These are phyloP conservation scores for Ramaria rubella DNA, from an alignment of 768 basidiomycete species.

Conservation along the genomic window DNA sequence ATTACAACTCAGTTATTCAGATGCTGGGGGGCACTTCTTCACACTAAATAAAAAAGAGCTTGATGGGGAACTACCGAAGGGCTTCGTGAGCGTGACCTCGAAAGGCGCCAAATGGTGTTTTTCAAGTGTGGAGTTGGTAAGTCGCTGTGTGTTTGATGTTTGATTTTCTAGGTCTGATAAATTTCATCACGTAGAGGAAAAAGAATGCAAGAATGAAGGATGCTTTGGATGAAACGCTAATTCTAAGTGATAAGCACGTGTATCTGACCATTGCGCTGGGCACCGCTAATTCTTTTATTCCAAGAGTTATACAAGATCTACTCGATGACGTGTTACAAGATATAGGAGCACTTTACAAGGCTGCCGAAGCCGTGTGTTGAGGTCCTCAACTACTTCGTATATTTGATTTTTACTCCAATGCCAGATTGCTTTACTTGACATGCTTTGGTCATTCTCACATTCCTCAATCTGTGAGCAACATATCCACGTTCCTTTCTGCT, in stretches of 20 bases:
- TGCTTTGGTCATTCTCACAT: slow-evolving; percentile 86
- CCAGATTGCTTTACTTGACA: slow-evolving; percentile 82
- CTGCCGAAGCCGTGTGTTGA: slow-evolving; percentile 72
- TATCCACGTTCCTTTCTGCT: neutral
- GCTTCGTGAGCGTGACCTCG: slow-evolving; percentile 60
- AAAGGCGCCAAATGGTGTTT: slow-evolving; percentile 71
- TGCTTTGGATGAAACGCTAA: slow-evolving; percentile 81
- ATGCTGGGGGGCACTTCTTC: slow-evolving; percentile 64
- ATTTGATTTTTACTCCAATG: neutral
- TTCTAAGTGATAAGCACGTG: slow-evolving; percentile 72
- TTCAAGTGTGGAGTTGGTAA: slow-evolving; percentile 75
- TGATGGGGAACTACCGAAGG: slow-evolving; percentile 49
- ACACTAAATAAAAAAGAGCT: slow-evolving; percentile 60
- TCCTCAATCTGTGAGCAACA: slow-evolving; percentile 61
- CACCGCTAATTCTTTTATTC: neutral
- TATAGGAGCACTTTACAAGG: slow-evolving; percentile 80
- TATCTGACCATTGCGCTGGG: neutral
- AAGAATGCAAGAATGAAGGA: slow-evolving; percentile 87
- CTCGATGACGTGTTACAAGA: slow-evolving; percentile 61
- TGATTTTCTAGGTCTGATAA: neutral
- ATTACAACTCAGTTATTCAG: slow-evolving; percentile 62
- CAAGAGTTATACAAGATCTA: slow-evolving; percentile 79
- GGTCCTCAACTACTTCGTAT: neutral
- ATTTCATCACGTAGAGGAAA: slow-evolving; percentile 79
- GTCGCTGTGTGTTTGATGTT: slow-evolving; percentile 17